These are phyloP conservation scores for Microstroma glucosiphilum DNA, from an alignment of 1,284 basidiomycete species.

Conservation along the genomic window DNA sequence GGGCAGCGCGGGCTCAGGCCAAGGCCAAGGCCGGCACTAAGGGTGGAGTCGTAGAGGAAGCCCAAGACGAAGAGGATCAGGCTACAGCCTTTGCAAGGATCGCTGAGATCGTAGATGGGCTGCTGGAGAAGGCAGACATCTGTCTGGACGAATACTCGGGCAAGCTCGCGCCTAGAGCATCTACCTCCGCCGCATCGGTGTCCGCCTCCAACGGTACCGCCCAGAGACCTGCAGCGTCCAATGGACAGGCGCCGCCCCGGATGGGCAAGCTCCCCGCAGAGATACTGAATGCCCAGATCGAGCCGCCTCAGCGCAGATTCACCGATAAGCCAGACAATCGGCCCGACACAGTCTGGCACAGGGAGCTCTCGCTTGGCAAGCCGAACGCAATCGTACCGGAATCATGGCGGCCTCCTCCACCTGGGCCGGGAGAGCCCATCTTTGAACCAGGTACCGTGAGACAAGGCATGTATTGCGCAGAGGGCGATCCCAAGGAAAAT, in stretches of 20 bases:
- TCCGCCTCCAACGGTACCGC: slow-evolving; percentile 6
- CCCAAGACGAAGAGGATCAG: slow-evolving; percentile 30
- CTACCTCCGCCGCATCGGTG: slow-evolving; percentile 7
- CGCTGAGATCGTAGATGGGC: slow-evolving; percentile 73
- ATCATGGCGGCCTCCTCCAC: slow-evolving; percentile 18
- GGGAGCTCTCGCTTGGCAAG: slow-evolving; percentile 37
- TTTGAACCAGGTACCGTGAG: slow-evolving; percentile 12
- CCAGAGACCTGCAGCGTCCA: not conserved
- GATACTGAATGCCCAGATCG: slow-evolving; percentile 40
- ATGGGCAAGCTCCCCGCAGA: slow-evolving; percentile 32
- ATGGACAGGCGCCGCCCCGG: slow-evolving; percentile 20
- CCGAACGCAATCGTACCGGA: slow-evolving; percentile 41
- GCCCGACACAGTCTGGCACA: slow-evolving; percentile 24
- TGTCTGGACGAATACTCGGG: slow-evolving; percentile 74
- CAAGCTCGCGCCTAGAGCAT: slow-evolving; percentile 59
- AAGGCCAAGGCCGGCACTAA: slow-evolving; percentile 7
- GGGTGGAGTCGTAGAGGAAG: slow-evolving; percentile 18
- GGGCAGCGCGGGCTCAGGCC: slow-evolving; percentile 11
- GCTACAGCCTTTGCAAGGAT: slow-evolving; percentile 62
- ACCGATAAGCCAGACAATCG: slow-evolving; percentile 43
- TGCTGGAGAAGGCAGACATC: slow-evolving; percentile 78
- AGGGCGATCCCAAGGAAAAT: slow-evolving; percentile 43
- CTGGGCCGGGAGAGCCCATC: not conserved
- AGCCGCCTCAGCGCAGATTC: slow-evolving; percentile 40
- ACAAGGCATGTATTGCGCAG: slow-evolving; percentile 43